A percentile compares a stretch with the other conserved stretches of the same genome.
Evolutionary conservation across 495 filamentous ascomycete species (phyloP).

Genomic region (Aspergillus panamensis): DNA sequence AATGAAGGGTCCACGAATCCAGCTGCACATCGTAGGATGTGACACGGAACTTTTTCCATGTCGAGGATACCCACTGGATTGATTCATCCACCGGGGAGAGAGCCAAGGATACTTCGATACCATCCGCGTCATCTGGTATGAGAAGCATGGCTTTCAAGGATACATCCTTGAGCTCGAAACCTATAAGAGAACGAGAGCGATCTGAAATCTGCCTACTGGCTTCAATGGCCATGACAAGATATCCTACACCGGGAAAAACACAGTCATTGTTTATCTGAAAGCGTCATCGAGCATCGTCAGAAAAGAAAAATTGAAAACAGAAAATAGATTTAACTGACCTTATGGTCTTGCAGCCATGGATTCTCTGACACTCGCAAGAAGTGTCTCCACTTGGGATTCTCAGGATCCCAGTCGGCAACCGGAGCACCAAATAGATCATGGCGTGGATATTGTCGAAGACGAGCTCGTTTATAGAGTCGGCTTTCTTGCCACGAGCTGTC

Average conservation of each 20-base stretch:
- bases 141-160: neutral
- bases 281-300: too few species aligned
- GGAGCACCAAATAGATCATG: conserved; percentile 53
- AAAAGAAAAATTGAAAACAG: neutral
- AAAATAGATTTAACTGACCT: conserved; percentile 1
- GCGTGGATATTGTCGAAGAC: neutral
- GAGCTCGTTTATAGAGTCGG: neutral
- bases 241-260: conserved; percentile 30
- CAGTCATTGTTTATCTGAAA: conserved; percentile 1
- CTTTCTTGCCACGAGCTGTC: conserved; percentile 3
- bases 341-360: conserved; percentile 54
- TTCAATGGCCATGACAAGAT: conserved; percentile 40
- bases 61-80: neutral
- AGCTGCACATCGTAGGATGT: neutral
- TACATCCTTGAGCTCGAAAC: neutral
- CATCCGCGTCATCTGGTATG: neutral
- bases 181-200: too few species aligned
- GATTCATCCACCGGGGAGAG: neutral
- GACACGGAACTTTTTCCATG: neutral
- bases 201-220: conserved; percentile 23
- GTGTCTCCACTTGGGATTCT: conserved; percentile 53
- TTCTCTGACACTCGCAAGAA: conserved; percentile 46
- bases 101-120: neutral
- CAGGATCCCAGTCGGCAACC: conserved; percentile 43
- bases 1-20: neutral